Base-by-base conservation (phyloP, 164 flowering plant genomes). In the Litsea cubeba region DNA sequence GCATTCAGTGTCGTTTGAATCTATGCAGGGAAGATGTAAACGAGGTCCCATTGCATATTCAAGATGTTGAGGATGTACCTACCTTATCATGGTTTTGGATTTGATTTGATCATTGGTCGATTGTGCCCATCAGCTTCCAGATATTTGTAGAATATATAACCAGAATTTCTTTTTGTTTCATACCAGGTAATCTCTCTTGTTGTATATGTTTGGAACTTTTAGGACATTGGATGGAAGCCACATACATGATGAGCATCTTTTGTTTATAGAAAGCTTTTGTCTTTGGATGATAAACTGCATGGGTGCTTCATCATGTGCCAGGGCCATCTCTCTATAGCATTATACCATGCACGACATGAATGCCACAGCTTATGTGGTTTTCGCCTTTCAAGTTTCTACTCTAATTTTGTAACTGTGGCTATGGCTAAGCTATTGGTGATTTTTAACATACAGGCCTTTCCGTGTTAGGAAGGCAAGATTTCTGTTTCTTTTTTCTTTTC, bases 1-100 rank as follows among this genome's bases (percentile, higher is more conserved):
- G 97, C 96, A 40, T 93, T 93, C 81, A 91, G 89, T 50, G 93
- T 91, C 1, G 94, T 91, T 22, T 92, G 84, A 90, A 58, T 50
- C 15, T 22, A 40, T 22, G 7, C 54, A 1, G n/a, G 30, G 11
- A 20, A 32, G 11, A 17, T 14, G 12, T 25, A 23, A 63, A 63
- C 4, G 1, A 63, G 25, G 6, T 30, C 18, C 17, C 18, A 7
- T 26, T 65, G n/a, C 69, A 65, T 65, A 30, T 65, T 30, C 46
- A 26, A 18, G 20, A 15, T 26, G 12, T 30, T 0, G n/a, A 65
- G 69, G 49, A 30, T 12, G 40, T 30, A 30, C 32, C 32, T 65
- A 26, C 69, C 49, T 63, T 17, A 3, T 65, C 2, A 32, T 30
- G 69, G 15, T 65, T 25, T 65, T 65, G 69, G 35, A 6, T 30